These are phyloP conservation scores for Begonia loranthoides DNA, from an alignment of 306 rosid genomes.

Conservation along the genomic window DNA sequence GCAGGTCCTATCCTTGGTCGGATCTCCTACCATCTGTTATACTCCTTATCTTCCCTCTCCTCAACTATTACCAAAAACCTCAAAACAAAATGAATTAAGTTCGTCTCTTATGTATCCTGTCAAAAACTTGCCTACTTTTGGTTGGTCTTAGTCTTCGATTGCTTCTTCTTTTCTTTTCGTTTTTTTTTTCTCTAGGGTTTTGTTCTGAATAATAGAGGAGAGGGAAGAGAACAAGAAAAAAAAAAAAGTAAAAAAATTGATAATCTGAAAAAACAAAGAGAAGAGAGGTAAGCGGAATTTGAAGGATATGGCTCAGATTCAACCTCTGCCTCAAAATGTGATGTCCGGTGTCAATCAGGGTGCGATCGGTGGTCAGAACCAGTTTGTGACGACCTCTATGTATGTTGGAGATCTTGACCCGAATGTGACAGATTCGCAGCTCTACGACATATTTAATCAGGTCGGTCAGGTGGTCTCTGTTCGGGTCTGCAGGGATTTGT, in stretches of 20 bases:
- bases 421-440: slow-evolving; percentile 80
- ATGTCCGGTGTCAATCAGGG: slow-evolving; percentile 37
- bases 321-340: slow-evolving; percentile 62
- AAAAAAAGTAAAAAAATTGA: slow-evolving; percentile 6
- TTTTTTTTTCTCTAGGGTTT: slow-evolving; percentile 37
- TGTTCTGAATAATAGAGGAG: slow-evolving; percentile 59
- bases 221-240: slow-evolving; percentile 60
- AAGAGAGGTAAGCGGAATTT: not conserved
- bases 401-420: slow-evolving; percentile 92
- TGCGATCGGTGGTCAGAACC: slow-evolving; percentile 37
- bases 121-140: slow-evolving; percentile 2
- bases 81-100: slow-evolving; percentile 5
- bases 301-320: slow-evolving; percentile 77
- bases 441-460: slow-evolving; percentile 76
- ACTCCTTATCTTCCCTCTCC: slow-evolving; percentile 79
- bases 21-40: slow-evolving; percentile 31
- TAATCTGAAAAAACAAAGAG: not conserved
- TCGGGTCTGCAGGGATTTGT: slow-evolving; percentile 96
- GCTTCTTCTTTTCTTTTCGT: slow-evolving; percentile 12
- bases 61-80: slow-evolving; percentile 24
- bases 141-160: not conserved
- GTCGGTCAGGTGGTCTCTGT: slow-evolving; percentile 91
- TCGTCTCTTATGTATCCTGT: not conserved
- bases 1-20: slow-evolving; percentile 15
- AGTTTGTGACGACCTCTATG: slow-evolving; percentile 78